Base-by-base conservation (phyloP, 2,329 filamentous ascomycete species). In the Ascochyta clinopodiicola region DNA sequence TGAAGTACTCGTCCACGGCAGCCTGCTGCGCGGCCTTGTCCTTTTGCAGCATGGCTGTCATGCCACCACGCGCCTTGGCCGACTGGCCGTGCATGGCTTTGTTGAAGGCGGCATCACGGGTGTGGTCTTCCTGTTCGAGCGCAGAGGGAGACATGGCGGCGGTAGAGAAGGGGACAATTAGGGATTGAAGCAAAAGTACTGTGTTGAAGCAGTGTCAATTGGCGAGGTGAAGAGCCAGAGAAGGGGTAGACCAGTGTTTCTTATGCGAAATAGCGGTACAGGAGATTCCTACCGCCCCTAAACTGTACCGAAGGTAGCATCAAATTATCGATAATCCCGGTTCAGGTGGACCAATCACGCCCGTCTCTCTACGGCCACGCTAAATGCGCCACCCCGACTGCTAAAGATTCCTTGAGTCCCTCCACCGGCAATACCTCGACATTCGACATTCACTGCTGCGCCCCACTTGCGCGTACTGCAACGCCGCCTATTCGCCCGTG, bases 1-100 rank as follows among this genome's bases (percentile, higher is more conserved):
- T 96, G 82, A 96, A 96, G 80, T 96, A 96, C 76, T 96, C 91
- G 72, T 95, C 90, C 25, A 93, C 85, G 42, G 92, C 92, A 47
- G 88, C 88, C 75, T 92, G 86, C 73, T 96, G 90, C 7, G 92
- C 91, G 27, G 81, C 80, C 72, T 83, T 81, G 76, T 95, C 88
- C 82, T 99, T 99, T 75, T 83, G 82, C 71, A 96, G 82, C 87
- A 97, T 93, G 69, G 94, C 91, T 67, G 86, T 81, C 68, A 97
- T 85, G 65, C 91, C 91, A 71, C 89, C 90, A 52, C 82, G 79
- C 39, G 86, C 85, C 72, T 87, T 78, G 44, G 91, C 82, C 49
- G 91, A 92, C 61, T 84, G 81, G 65, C 85, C 91, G 78, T 97
- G 93, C 82, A 96, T 83, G 64, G 87, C 91, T 80, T 92, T 90